phyloP scores from a whole-genome alignment of 2,329 filamentous ascomycete genomes.

The Alternaria rosae region DNA sequence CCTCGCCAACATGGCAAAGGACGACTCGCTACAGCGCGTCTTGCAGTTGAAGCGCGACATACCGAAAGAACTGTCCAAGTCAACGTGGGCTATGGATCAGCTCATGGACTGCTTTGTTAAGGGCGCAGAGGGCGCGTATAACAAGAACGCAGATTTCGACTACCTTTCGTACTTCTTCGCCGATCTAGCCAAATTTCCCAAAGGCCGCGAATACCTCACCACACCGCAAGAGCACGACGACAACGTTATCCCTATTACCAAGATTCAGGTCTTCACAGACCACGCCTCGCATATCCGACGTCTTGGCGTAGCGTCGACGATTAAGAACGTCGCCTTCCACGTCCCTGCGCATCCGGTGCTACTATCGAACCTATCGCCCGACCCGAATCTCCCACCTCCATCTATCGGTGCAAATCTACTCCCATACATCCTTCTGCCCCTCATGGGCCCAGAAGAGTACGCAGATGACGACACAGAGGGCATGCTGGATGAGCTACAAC shows the following conservation, averaged over 20 bases:
- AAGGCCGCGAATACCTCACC: constrained; percentile 78
- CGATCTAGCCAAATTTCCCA: constrained; percentile 80
- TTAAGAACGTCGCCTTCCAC: constrained; percentile 94
- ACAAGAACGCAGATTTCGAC: constrained; percentile 85
- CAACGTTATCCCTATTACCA: constrained; percentile 83
- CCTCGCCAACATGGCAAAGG: constrained; percentile 89
- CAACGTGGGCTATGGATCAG: constrained; percentile 82
- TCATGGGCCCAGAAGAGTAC: constrained; percentile 89
- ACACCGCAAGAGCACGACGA: constrained; percentile 77
- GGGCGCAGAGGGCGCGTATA: constrained; percentile 81
- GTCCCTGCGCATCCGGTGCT: constrained; percentile 74
- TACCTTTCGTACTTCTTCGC: constrained; percentile 95
- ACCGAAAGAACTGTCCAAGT: constrained; percentile 74
- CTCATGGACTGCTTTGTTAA: constrained; percentile 96
- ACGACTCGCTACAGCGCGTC: constrained; percentile 73
- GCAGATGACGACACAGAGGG: constrained; percentile 82
- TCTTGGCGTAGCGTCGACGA: constrained; percentile 92
- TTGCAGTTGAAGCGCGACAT: constrained; percentile 71
- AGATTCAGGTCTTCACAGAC: constrained; percentile 93
- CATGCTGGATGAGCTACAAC: constrained; percentile 90
- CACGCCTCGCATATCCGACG: constrained; percentile 83
- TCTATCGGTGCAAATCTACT: constrained; percentile 80
- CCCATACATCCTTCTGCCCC: constrained; percentile 86
- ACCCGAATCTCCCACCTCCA: constrained; percentile 47
- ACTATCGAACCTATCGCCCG: constrained; percentile 56